Evolutionary conservation across 139 green algal species (phyloP), one percentile per base, ranked within the genome.

Genomic region (Limnomonas spitsbergensis): DNA sequence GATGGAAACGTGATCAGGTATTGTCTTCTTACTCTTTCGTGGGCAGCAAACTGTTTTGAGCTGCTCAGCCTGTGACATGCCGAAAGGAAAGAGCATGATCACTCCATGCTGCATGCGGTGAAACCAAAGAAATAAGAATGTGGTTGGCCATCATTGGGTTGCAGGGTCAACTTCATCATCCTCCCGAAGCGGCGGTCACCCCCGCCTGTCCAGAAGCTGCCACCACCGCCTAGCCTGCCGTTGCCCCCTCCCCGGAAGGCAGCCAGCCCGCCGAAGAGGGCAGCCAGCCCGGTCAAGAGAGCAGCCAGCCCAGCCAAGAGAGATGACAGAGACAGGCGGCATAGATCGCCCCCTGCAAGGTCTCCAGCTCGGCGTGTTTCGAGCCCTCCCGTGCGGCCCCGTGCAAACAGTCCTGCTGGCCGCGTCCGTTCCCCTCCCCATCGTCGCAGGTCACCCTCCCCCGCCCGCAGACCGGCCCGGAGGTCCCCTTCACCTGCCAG

Each of bases 1-100:
- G 93, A 97, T 79, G 93, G 93, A 24, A 93, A 90, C 69, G 52
- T 89, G 0, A 76, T 66, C 31, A 38, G 14, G 70, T 76, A 14
- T 54, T 75, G 37, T 52, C 69, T n/a, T n/a, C n/a, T n/a, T n/a
- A n/a, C 27, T 37, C 20, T 37, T 26, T 29, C n/a, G 9, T 27
- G 61, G 61, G 61, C 24, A 14, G 47, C 61, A 70, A 4, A 37
- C 32, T 34, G 61, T 38, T 70, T 14, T 70, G 61, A 31, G 9
- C 20, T 14, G 61, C 24, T 29, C 14, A 20, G 47, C 14, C 14
- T 14, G 47, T 14, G 47, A 20, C 47, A 61, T 20, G 47, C 14
- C 47, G 47, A 61, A 61, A 20, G 47, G 14, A 29, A 61, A 20
- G 47, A 61, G 14, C 14, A 61, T 14, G 14, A 61, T 29, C 14